phyloP scores from a whole-genome alignment of 257 asterid species.

The Solanum lycopersicoides region DNA sequence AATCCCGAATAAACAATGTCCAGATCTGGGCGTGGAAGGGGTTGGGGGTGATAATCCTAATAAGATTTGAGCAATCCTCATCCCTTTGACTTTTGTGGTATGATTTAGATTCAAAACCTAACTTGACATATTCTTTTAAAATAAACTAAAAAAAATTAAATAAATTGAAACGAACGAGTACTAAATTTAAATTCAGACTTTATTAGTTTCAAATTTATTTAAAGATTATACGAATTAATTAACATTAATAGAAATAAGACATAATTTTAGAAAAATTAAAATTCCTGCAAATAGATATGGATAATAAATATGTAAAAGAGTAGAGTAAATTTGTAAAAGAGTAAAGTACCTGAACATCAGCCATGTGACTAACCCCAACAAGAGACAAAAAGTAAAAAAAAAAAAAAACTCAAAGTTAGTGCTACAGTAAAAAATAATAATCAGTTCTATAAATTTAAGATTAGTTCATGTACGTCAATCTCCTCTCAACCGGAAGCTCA shows the following conservation, averaged over 20 bases:
- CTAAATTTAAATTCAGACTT: no score
- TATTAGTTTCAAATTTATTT: neutral
- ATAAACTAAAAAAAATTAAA: no score
- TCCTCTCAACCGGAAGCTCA: slow-evolving; percentile 33
- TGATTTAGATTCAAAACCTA: neutral
- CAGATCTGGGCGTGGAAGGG: neutral
- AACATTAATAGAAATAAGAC: no score
- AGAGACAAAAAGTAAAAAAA: neutral
- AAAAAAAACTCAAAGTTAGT: neutral
- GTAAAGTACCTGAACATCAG: slow-evolving; percentile 34
- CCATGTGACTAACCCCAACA: slow-evolving; percentile 24
- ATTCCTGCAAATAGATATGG: neutral
- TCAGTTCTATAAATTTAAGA: neutral
- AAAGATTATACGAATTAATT: neutral
- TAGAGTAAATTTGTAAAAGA: neutral
- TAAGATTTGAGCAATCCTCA: no score
- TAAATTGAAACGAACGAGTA: neutral
- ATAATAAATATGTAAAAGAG: neutral
- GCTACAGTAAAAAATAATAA: neutral
- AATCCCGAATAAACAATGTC: no score
- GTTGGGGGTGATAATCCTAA: neutral
- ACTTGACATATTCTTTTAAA: no score
- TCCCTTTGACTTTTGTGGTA: no score
- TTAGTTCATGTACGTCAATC: slow-evolving; percentile 20
- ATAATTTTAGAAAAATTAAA: neutral